Evolutionary conservation across 176 grass and related monocot genomes (phyloP), one percentile per base, ranked within the genome.

Genomic region (Pontederia paniculata): DNA sequence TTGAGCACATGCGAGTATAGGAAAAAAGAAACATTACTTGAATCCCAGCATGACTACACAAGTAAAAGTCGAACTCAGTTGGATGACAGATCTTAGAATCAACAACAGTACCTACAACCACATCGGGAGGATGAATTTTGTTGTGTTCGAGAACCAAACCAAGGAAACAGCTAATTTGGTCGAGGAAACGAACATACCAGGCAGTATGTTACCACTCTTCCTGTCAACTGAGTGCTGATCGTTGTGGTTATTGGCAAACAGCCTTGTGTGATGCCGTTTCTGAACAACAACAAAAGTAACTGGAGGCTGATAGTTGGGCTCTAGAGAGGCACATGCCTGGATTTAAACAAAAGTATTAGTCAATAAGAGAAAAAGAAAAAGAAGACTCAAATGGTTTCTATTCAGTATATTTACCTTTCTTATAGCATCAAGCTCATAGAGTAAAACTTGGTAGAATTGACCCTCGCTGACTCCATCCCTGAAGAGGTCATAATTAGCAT

Each of bases 1-100:
- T n/a, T 6, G 28, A 37, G 25, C 25, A 31, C 5, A 31, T 6
- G 1, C 28, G 7, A 37, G 28, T 5, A 37, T 37, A 37, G 28
- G 28, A 37, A 37, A 37, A 2, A 2, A 37, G 7, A 37, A 6
- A 37, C 28, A 37, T 54, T 68, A 83, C 83, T 72, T 90, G 81
- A 18, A 97, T 90, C 37, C 93, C 93, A 45, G 86, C 93, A 74
- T 97, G 93, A 74, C 93, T 97, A 69, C 93, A 90, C 21, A 90
- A 54, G 74, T 84, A 97, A 67, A 97, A 90, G n/a, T 97, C 93
- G 5, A 97, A 90, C 61, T 90, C 91, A 3, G 86, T 84, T 5
- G 93, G 93, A 37, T 97, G 93, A 57, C 93, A 97, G 51, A 97
- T 97, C 78, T 84, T 97, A 22, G 83, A 84, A 66, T 97, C 93